A percentile compares a stretch with the other conserved stretches of the same genome.
Evolutionary conservation across 768 basidiomycete genomes (phyloP).

Genomic region (Leccinum broughii): DNA sequence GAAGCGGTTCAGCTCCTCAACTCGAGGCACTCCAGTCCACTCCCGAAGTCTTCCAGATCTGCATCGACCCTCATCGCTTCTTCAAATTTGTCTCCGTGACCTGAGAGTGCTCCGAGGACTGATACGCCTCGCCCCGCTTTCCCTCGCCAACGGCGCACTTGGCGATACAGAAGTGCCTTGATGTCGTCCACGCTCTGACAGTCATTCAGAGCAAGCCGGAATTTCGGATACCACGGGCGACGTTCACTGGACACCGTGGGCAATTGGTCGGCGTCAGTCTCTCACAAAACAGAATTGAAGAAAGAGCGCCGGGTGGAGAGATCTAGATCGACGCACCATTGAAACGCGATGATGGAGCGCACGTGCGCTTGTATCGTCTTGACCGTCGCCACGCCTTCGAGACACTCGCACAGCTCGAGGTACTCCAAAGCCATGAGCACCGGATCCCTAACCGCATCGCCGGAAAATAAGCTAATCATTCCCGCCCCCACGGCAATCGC

Average conservation of each 20-base stretch:
- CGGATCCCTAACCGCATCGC: slow-evolving; percentile 55
- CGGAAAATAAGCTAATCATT: slow-evolving; percentile 53
- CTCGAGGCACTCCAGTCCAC: neutral
- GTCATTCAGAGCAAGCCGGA: slow-evolving; percentile 45
- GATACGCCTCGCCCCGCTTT: slow-evolving; percentile 13
- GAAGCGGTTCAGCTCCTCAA: neutral
- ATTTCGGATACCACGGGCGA: slow-evolving; percentile 57
- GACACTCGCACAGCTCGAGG: slow-evolving; percentile 55
- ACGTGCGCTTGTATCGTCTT: slow-evolving; percentile 61
- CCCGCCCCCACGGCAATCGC: neutral
- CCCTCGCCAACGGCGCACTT: slow-evolving; percentile 55
- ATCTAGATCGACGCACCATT: slow-evolving; percentile 50
- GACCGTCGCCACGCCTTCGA: slow-evolving; percentile 51
- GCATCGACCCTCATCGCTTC: neutral
- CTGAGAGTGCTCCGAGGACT: slow-evolving; percentile 1
- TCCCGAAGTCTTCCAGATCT: slow-evolving; percentile 7
- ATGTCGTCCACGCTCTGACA: slow-evolving; percentile 49
- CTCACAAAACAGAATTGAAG: neutral
- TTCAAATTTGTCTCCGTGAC: neutral
- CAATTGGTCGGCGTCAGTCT: neutral
- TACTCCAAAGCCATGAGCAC: slow-evolving; percentile 70
- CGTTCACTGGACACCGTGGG: slow-evolving; percentile 35
- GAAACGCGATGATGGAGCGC: slow-evolving; percentile 64
- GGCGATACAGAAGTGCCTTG: slow-evolving; percentile 42
- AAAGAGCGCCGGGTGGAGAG: neutral